These are phyloP conservation scores for Lactarius tabidus DNA, from an alignment of 768 basidiomycete genomes.

Conservation along the genomic window DNA sequence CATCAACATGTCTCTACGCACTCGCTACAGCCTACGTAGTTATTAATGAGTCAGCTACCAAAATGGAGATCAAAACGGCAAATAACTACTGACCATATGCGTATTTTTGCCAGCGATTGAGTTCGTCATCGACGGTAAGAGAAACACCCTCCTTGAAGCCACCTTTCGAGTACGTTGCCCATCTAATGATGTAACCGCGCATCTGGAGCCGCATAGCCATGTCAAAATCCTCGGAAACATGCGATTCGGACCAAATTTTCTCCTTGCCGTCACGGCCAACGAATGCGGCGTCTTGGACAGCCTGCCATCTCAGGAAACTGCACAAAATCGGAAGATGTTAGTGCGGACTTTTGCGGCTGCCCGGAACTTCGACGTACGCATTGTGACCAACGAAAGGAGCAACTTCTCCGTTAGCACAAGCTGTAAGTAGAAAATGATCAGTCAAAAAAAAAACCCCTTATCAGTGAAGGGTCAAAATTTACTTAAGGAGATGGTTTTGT, in stretches of 20 bases:
- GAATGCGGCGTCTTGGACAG: slow-evolving; percentile 52
- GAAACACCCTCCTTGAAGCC: slow-evolving; percentile 92
- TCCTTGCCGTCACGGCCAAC: slow-evolving; percentile 47
- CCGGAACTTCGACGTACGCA: slow-evolving; percentile 27
- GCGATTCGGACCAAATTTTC: slow-evolving; percentile 64
- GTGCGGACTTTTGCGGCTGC: neutral
- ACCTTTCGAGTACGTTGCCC: slow-evolving; percentile 83
- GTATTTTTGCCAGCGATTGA: slow-evolving; percentile 92
- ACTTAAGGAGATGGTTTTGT: slow-evolving; percentile 40
- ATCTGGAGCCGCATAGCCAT: slow-evolving; percentile 62
- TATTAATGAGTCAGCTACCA: neutral
- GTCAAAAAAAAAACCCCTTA: neutral
- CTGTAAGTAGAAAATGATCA: slow-evolving; percentile 14
- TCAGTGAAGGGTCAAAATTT: slow-evolving; percentile 5
- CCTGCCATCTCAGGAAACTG: slow-evolving; percentile 51
- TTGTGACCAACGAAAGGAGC: slow-evolving; percentile 48
- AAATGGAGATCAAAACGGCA: slow-evolving; percentile 2
- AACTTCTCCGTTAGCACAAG: slow-evolving; percentile 42
- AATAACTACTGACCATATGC: slow-evolving; percentile 66
- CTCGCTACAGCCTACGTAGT: slow-evolving; percentile 54
- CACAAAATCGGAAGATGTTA: neutral
- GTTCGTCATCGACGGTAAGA: slow-evolving; percentile 83
- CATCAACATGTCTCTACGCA: slow-evolving; percentile 8
- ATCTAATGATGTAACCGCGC: slow-evolving; percentile 46
- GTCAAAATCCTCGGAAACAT: slow-evolving; percentile 69